Evolutionary conservation across 2,329 filamentous ascomycete species (phyloP), one percentile per base, ranked within the genome.

Genomic region (Diaporthe aspalathi): DNA sequence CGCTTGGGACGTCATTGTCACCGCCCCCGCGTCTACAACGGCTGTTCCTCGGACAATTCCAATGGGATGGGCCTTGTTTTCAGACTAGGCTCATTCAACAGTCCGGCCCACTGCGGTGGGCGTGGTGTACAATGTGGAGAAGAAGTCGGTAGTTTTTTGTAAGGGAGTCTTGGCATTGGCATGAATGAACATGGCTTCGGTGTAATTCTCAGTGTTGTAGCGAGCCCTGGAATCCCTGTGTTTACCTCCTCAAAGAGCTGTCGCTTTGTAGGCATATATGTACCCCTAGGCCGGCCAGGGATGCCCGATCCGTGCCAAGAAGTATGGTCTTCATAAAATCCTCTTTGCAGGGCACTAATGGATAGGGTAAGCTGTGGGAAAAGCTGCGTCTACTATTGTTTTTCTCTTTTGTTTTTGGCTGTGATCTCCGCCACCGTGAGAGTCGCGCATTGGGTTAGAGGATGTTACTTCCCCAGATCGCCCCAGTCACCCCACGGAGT

Each of bases 1-100:
- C 60, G n/a, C 24, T 22, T 32, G 29, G 24, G 40, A 35, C 57
- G 7, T 35, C 27, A 20, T 35, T 24, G 5, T 27, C 7, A 16
- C n/a, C 20, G 38, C 60, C 60, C 60, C 45, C 60, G 60, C 60
- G 60, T 65, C 24, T n/a, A 9, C 38, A 45, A 17, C 60, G 60
- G 60, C 60, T 24, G 43, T 65, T 65, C 60, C n/a, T 65, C 60
- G 45, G 60, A 22, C 45, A 65, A 50, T 65, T 35, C 35, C n/a
- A 7, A 5, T 2, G 20, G n/a, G 17, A 22, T 24, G 14, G 60
- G 27, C 27, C 43, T 35, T 6, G 5, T 12, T 12, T 38, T 50
- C 24, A 65, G 29, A 38, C 60, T 65, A 38, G 45, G 29, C 29
- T 12, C 29, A 17, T 38, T 50, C 3, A 29, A 63, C 20, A n/a